Conservation (phyloP, 768 basidiomycete genomes). For the Tricholoma furcatifolium region DNA sequence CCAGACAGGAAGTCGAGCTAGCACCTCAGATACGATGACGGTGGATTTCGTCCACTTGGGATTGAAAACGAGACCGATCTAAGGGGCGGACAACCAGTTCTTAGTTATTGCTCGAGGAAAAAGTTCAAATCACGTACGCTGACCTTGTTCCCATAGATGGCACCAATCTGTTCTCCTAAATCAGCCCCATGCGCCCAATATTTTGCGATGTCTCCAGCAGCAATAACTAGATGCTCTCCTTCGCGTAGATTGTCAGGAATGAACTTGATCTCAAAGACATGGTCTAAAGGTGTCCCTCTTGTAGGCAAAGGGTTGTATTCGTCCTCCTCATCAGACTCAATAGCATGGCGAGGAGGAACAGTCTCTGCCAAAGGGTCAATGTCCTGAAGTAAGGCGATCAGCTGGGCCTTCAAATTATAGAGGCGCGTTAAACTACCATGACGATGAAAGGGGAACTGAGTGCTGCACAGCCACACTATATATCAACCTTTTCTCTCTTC, state of each 20-base stretch:
- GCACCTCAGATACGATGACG: constrained; percentile 53
- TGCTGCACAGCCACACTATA: constrained; percentile 13
- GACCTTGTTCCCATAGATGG: constrained; percentile 41
- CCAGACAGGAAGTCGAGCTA: constrained; percentile 46
- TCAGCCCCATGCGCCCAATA: constrained; percentile 52
- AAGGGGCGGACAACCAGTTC: not conserved
- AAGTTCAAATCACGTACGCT: constrained; percentile 34
- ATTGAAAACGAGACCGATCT: constrained; percentile 53
- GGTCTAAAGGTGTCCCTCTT: constrained; percentile 15
- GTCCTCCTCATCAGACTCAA: constrained; percentile 71
- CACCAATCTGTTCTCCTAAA: constrained; percentile 51
- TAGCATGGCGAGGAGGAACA: constrained; percentile 55
- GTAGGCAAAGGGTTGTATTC: constrained; percentile 46
- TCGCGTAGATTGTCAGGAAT: constrained; percentile 34
- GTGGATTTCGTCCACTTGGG: constrained; percentile 47
- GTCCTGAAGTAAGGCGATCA: constrained; percentile 33
- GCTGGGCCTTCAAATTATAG: not conserved
- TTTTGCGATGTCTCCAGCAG: constrained; percentile 42
- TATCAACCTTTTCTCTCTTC: constrained; percentile 11
- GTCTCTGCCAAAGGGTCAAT: constrained; percentile 55
- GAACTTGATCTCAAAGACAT: constrained; percentile 30
- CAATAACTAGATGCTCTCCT: constrained; percentile 38
- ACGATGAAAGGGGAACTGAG: not conserved
- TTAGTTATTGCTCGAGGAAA: not conserved
- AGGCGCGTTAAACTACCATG: constrained; percentile 12